Evolutionary conservation across 805 yeast genomes (phyloP), one percentile per base, ranked within the genome.

Genomic region (Candida vaughaniae): DNA sequence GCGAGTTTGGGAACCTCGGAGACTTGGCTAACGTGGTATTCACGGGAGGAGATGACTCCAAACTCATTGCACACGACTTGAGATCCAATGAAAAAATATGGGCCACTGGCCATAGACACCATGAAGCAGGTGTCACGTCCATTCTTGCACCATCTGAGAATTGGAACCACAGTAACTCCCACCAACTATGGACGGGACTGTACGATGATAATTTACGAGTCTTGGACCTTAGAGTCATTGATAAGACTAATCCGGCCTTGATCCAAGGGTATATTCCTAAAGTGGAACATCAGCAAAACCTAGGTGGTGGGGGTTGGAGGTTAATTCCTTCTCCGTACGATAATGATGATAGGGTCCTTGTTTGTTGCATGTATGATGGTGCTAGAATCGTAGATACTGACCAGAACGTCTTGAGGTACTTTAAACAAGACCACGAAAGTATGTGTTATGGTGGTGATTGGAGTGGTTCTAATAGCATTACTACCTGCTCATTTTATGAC

Each of bases 391-490:
- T 90, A 1, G 56, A 48, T 7, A 51, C 54, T 3, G 49, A 42
- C 5, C 43, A 36, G 5, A 46, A 45, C n/a, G 66, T 66, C 6
- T 26, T 41, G 3, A 64, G 66, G 17, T 73, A 70, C 38, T 74
- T 77, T 54, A 82, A 81, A 51, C 71, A 73, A 9, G 85, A 83
- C 20, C 98, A 91, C 55, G 81, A 80, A 33, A 87, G 96, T 42
- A 91, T 93, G 88, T 90, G 91, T 38, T 91, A 91, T 53, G 99
- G 98, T 0, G 96, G 95, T 4, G 96, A 85, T 53, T 90, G 97
- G 95, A 59, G 70, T 11, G 60, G 70, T 10, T 67, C 68, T 4
- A 77, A 70, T 5, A 57, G 58, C 1, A 48, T 56, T 4, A 75
- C 84, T 6, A 89, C 96, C 1, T 91, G 97, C 57, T 88, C 96